These are phyloP conservation scores for Moricandia arvensis DNA, from an alignment of 345 rosid genomes.

Conservation along the genomic window DNA sequence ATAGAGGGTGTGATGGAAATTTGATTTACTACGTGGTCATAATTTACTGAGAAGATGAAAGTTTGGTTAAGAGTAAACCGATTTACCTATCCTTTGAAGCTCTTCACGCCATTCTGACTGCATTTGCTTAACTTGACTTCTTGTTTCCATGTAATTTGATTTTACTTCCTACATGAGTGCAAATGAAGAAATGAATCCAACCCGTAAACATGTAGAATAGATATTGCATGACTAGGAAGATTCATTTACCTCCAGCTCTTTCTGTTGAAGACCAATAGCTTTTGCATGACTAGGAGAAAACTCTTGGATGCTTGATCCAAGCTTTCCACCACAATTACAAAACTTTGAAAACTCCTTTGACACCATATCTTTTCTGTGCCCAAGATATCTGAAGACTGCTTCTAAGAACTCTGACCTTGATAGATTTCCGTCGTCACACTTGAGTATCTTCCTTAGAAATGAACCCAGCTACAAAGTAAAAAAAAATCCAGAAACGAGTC, in stretches of 20 bases:
- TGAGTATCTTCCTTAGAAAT: slow-evolving; percentile 71
- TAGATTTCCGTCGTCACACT: slow-evolving; percentile 55
- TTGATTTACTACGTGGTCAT: background rate
- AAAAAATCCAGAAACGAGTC: background rate
- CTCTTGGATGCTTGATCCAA: slow-evolving; percentile 27
- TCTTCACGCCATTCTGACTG: slow-evolving; percentile 73
- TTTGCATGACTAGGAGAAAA: slow-evolving; percentile 41
- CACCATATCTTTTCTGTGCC: slow-evolving; percentile 53
- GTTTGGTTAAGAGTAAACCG: background rate
- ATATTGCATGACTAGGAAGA: background rate
- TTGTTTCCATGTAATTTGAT: slow-evolving; percentile 47
- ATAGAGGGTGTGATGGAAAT: background rate
- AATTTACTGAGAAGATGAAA: background rate
- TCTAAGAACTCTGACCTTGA: slow-evolving; percentile 67
- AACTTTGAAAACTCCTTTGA: slow-evolving; percentile 73
- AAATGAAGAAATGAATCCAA: background rate
- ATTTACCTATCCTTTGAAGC: slow-evolving; percentile 58
- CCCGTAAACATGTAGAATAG: background rate
- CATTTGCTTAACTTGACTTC: slow-evolving; percentile 54
- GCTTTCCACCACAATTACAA: slow-evolving; percentile 74
- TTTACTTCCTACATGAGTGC: slow-evolving; percentile 56
- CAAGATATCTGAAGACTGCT: slow-evolving; percentile 73
- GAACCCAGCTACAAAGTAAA: slow-evolving; percentile 39
- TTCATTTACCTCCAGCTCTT: slow-evolving; percentile 37
- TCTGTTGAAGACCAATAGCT: slow-evolving; percentile 52